Evolutionary conservation across 2,329 filamentous ascomycete genomes (phyloP).

Genomic region (Colletotrichum sp.): DNA sequence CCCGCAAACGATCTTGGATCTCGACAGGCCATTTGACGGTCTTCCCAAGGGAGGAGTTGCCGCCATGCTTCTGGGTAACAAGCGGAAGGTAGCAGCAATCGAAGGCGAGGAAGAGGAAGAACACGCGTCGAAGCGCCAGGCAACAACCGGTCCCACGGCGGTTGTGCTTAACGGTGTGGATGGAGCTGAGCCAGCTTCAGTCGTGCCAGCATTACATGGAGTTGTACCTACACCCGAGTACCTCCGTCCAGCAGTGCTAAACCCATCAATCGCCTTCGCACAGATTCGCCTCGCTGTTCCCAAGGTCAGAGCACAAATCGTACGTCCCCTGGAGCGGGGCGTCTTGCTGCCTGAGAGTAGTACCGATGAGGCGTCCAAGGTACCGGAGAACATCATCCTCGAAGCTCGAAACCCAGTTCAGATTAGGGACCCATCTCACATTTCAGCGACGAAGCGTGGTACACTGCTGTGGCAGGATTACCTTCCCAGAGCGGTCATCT

Average conservation of each 20-base stretch:
- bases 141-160: slow-evolving; percentile 71
- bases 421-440: slow-evolving; percentile 80
- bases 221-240: slow-evolving; percentile 78
- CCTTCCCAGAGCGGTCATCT: slow-evolving; percentile 82
- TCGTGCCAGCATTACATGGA: slow-evolving; percentile 63
- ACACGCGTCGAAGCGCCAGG: slow-evolving; percentile 52
- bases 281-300: slow-evolving; percentile 89
- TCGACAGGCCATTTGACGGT: slow-evolving; percentile 93
- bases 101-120: slow-evolving; percentile 80
- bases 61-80: slow-evolving; percentile 88
- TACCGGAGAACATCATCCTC: slow-evolving; percentile 75
- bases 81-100: slow-evolving; percentile 77
- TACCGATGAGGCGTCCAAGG: slow-evolving; percentile 65
- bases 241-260: slow-evolving; percentile 85
- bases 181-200: slow-evolving; percentile 77
- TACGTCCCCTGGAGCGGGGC: slow-evolving; percentile 78
- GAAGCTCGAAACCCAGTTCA: slow-evolving; percentile 86
- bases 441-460: slow-evolving; percentile 82
- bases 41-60: slow-evolving; percentile 88
- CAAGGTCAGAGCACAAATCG: slow-evolving; percentile 80
- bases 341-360: slow-evolving; percentile 57
- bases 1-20: slow-evolving; percentile 83
- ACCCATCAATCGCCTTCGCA: slow-evolving; percentile 79
- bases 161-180: slow-evolving; percentile 80
- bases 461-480: slow-evolving; percentile 93